phyloP scores from a whole-genome alignment of 2,329 filamentous ascomycete genomes.

The Ceratocystis diversiconidia region DNA sequence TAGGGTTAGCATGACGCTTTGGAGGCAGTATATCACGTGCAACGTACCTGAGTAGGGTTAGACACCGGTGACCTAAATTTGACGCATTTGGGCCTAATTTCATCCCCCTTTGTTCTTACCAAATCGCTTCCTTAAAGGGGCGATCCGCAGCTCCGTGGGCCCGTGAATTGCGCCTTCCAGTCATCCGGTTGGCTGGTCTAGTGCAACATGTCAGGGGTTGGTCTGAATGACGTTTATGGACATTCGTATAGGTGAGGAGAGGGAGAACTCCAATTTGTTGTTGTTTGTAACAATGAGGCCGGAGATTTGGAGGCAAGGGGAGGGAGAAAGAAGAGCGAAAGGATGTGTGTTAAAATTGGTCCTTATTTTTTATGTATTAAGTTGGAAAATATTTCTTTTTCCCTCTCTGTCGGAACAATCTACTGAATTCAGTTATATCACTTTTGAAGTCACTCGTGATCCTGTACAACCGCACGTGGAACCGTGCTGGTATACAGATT shows the following conservation, averaged over 20 bases:
- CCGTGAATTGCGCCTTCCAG: constrained; percentile 5
- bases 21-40: too few relatives aligned
- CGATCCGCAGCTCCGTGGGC: not conserved
- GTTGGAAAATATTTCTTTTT: too few relatives aligned
- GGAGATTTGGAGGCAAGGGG: not conserved
- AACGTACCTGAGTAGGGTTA: not conserved
- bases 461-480: too few relatives aligned
- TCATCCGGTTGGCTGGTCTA: constrained; percentile 4
- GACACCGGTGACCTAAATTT: too few relatives aligned
- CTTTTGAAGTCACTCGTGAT: too few relatives aligned
- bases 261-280: not conserved
- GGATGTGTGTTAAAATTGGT: too few relatives aligned
- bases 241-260: not conserved
- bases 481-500: too few relatives aligned
- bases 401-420: too few relatives aligned
- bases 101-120: not conserved
- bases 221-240: not conserved
- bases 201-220: not conserved
- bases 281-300: not conserved
- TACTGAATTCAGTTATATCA: too few relatives aligned
- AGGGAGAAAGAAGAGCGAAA: not conserved
- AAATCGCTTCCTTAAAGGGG: not conserved
- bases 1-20: too few relatives aligned
- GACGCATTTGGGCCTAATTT: not conserved
- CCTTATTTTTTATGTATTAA: too few relatives aligned